Evolutionary conservation across 1,284 basidiomycete species (phyloP), one percentile per base, ranked within the genome.

Genomic region (Neotropicomus parvogracilis): DNA sequence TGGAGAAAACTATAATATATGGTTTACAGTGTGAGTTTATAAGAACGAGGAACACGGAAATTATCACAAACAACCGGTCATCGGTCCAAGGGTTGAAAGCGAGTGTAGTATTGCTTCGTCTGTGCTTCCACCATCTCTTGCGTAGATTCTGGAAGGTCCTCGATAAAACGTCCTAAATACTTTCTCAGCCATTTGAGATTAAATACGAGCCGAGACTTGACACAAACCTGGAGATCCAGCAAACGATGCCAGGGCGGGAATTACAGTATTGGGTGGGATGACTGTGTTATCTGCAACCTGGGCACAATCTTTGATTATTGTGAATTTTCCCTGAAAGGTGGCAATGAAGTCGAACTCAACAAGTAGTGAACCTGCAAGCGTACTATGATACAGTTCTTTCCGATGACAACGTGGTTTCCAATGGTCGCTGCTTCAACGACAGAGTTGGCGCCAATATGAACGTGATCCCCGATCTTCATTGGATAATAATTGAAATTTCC

Each of bases 401-500:
- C 95, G 52, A 99, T 97, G 61, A 95, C 85, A 32, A 98, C 94
- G 57, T 95, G 85, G 62, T 86, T 91, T 1, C 97, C 97, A 28
- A 99, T 92, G 3, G 85, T 88, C 0, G 95, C 94, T 1, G 97
- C 95, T 70, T 99, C 95, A 13, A 99, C 80, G 44, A 99, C 82
- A 26, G 82, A 83, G 52, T 83, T 81, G 14, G 87, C 80, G 5
- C 95, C 97, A 41, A 99, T 91, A 52, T 93, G 86, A 21, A 98
- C 95, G 64, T 91, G 86, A 69, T 99, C 95, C 2, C 92, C 91
- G 24, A 99, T 84, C 66, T 95, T 94, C 83, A 97, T 91, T 2
- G 97, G 95, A 63, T 98, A 97, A 70, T 97, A 98, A 59, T 97
- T 97, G 78, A 97, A 97, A 50, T 85, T 83, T 43, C 90, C 90